Evolutionary conservation across 345 rosid species (phyloP).

Genomic region (Ceriops zippeliana): DNA sequence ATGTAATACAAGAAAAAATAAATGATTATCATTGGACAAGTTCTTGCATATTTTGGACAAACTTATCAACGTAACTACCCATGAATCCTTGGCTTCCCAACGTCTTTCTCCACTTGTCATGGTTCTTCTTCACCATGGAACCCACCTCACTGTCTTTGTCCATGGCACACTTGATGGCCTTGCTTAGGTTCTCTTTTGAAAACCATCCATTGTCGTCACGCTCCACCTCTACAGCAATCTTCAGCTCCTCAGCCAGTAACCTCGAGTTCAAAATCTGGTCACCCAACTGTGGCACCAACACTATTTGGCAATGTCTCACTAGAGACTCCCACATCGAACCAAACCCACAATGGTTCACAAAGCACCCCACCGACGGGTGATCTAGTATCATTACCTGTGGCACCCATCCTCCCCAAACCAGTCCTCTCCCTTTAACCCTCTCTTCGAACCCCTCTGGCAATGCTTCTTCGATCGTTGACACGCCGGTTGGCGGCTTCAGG

Average conservation of each 20-base stretch:
- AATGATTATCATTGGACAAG: slow-evolving; percentile 21
- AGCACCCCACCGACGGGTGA: slow-evolving; percentile 27
- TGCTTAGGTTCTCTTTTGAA: slow-evolving; percentile 19
- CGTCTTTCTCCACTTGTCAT: slow-evolving; percentile 34
- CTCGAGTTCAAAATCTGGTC: slow-evolving; percentile 48
- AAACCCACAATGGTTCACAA: slow-evolving; percentile 23
- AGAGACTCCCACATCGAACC: slow-evolving; percentile 49
- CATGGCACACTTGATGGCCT: slow-evolving; percentile 17
- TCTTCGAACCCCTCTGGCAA: slow-evolving; percentile 63
- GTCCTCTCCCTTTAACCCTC: slow-evolving; percentile 43
- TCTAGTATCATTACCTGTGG: slow-evolving; percentile 11
- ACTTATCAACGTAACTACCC: slow-evolving; percentile 39
- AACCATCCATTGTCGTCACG: slow-evolving; percentile 28
- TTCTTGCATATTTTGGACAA: slow-evolving; percentile 32
- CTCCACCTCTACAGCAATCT: slow-evolving; percentile 39
- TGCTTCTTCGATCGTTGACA: slow-evolving; percentile 56
- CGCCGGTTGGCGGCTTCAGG: slow-evolving; percentile 51
- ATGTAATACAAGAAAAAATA: too few relatives aligned
- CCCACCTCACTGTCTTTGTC: slow-evolving; percentile 40
- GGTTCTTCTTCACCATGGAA: slow-evolving; percentile 39
- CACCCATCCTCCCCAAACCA: slow-evolving; percentile 26
- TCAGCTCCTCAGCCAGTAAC: slow-evolving; percentile 36
- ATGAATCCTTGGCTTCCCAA: slow-evolving; percentile 31
- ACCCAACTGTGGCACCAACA: slow-evolving; percentile 35
- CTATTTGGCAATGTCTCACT: slow-evolving; percentile 34